Percentiles rank a stretch among this genome's conserved stretches.
Conservation (phyloP, 2,329 filamentous ascomycete genomes). For the Colletotrichum orchidophilum region DNA sequence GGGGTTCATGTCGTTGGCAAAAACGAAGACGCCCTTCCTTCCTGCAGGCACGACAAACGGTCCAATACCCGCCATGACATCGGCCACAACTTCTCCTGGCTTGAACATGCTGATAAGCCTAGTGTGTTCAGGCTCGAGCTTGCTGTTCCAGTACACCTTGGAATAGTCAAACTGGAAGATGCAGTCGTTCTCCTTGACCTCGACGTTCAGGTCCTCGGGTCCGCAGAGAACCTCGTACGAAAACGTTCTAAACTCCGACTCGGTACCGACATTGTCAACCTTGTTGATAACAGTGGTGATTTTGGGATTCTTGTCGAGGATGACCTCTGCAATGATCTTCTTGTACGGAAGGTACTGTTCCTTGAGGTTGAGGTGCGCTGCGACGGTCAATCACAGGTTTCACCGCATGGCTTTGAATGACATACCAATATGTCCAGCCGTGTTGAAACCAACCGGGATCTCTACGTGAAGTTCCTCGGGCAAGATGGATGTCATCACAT, state of each 20-base stretch:
- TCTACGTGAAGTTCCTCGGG: constrained; percentile 83
- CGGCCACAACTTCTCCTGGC: constrained; percentile 88
- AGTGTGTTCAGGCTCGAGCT: constrained; percentile 88
- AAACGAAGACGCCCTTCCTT: constrained; percentile 90
- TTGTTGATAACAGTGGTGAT: constrained; percentile 97
- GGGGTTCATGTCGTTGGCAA: constrained; percentile 97
- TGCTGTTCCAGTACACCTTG: constrained; percentile 98
- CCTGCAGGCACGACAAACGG: constrained; percentile 94
- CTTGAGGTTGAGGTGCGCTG: constrained; percentile 90
- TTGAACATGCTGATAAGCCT: constrained; percentile 80
- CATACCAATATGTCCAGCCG: constrained; percentile 85
- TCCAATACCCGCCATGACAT: constrained; percentile 97
- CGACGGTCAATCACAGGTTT: constrained; percentile 26
- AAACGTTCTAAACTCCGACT: constrained; percentile 91
- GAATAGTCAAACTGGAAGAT: constrained; percentile 93
- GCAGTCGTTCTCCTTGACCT: constrained; percentile 83
- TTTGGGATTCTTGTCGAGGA: constrained; percentile 87
- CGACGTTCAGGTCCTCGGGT: constrained; percentile 82
- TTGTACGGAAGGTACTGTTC: constrained; percentile 88
- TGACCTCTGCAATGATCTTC: constrained; percentile 81
- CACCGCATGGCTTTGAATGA: constrained; percentile 27
- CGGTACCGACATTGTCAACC: constrained; percentile 83
- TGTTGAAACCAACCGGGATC: constrained; percentile 86
- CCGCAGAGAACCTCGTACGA: constrained; percentile 90
- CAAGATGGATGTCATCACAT: constrained; percentile 84